Percentiles rank a stretch among this genome's conserved stretches.
Evolutionary conservation across 176 grass and related monocot species (phyloP).

Genomic region (Musa troglodytarum): DNA sequence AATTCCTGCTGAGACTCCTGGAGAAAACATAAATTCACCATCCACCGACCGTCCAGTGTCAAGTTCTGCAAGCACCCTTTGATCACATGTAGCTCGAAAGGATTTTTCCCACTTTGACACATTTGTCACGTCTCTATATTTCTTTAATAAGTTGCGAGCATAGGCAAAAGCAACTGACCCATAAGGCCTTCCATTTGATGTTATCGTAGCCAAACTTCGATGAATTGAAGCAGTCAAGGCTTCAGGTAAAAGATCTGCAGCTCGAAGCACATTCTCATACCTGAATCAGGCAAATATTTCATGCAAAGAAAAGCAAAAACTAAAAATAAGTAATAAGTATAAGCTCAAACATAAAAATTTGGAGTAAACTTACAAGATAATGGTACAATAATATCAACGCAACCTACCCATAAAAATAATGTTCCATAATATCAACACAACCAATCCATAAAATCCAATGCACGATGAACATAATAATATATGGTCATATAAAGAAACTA

Average conservation of each 20-base stretch:
- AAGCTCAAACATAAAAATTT: neutral
- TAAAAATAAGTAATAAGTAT: neutral
- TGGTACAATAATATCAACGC: neutral
- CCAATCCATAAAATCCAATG: too few relatives aligned
- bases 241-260: slow-evolving; percentile 73
- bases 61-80: slow-evolving; percentile 82
- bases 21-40: slow-evolving; percentile 58
- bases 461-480: too few relatives aligned
- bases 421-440: too few relatives aligned
- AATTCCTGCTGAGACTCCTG: slow-evolving; percentile 39
- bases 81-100: slow-evolving; percentile 67
- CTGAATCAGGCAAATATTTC: slow-evolving; percentile 24
- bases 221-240: slow-evolving; percentile 60
- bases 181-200: slow-evolving; percentile 47
- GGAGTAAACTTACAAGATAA: neutral
- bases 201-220: slow-evolving; percentile 31
- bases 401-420: neutral
- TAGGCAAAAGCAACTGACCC: slow-evolving; percentile 64
- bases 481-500: too few relatives aligned
- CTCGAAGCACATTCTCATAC: slow-evolving; percentile 84
- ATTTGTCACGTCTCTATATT: slow-evolving; percentile 68
- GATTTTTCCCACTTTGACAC: slow-evolving; percentile 84
- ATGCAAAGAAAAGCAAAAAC: neutral
- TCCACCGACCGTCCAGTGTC: slow-evolving; percentile 72
- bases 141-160: slow-evolving; percentile 75